Conservation (phyloP, 768 basidiomycete genomes). For the Mycena indigotica region DNA sequence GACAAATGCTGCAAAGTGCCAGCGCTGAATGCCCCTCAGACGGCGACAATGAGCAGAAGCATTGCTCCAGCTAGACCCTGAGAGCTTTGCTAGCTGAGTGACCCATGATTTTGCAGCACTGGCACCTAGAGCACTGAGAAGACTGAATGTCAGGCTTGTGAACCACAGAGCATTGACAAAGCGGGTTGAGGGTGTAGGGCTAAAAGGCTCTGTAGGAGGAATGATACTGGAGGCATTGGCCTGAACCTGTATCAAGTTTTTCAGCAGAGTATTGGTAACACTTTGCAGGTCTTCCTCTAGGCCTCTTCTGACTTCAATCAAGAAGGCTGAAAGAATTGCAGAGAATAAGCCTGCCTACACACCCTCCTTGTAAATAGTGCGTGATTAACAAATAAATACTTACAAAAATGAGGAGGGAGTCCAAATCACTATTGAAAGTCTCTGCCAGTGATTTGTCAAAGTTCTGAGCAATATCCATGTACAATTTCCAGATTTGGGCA, state of each 20-base stretch:
- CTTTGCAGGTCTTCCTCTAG: conserved; percentile 1
- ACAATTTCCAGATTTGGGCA: neutral
- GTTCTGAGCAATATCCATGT: neutral
- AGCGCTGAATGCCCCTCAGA: neutral
- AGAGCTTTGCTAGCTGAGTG: neutral
- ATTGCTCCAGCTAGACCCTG: neutral
- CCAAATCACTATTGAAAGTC: conserved; percentile 3
- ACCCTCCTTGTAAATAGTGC: neutral
- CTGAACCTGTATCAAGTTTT: neutral
- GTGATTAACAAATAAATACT: neutral
- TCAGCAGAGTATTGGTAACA: conserved; percentile 1
- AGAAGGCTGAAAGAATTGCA: conserved; percentile 4
- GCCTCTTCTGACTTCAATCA: conserved; percentile 3
- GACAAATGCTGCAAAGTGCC: conserved; percentile 1
- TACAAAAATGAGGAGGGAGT: conserved; percentile 4
- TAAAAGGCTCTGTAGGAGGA: neutral
- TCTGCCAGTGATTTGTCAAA: neutral
- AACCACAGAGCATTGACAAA: conserved; percentile 6
- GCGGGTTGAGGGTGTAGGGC: neutral
- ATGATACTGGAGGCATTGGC: neutral
- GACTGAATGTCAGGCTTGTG: conserved; percentile 3
- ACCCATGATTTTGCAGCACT: conserved; percentile 7
- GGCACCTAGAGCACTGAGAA: conserved; percentile 3
- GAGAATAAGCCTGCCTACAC: conserved; percentile 4
- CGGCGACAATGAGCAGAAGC: neutral